phyloP scores from a whole-genome alignment of 139 green algal genomes.

The Monoraphidium neglectum region DNA sequence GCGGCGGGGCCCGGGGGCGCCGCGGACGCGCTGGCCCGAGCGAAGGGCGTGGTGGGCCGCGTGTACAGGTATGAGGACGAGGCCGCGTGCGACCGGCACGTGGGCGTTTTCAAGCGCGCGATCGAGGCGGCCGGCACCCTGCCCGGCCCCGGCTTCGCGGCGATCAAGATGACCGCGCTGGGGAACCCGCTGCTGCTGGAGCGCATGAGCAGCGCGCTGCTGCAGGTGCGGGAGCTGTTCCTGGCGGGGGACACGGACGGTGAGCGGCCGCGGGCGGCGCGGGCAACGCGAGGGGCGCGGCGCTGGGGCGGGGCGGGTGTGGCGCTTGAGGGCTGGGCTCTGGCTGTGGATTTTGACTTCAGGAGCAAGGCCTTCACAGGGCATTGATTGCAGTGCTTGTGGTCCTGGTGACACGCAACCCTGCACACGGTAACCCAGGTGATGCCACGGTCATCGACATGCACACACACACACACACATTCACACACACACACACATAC shows the following conservation, averaged over 20 bases:
- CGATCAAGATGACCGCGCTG: conserved; percentile 89
- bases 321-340: neutral
- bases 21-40: neutral
- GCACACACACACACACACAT: too few species aligned
- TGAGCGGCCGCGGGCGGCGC: conserved; percentile 6
- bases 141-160: conserved; percentile 72
- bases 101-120: conserved; percentile 53
- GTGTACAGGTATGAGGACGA: conserved; percentile 78
- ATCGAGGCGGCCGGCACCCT: conserved; percentile 64
- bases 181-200: conserved; percentile 82
- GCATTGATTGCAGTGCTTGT: too few species aligned
- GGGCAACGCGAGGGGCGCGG: neutral
- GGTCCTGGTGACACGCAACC: too few species aligned
- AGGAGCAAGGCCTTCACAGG: too few species aligned
- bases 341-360: neutral
- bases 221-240: conserved; percentile 68
- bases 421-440: too few species aligned
- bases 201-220: conserved; percentile 57
- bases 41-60: conserved; percentile 38
- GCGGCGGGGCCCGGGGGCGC: neutral
- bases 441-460: too few species aligned
- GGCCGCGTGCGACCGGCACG: conserved; percentile 69
- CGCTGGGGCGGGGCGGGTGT: too few species aligned
- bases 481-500: too few species aligned
- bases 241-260: conserved; percentile 66